phyloP scores from a whole-genome alignment of 352 stramenopile genomes.

The Nothophytophthora sp. region DNA sequence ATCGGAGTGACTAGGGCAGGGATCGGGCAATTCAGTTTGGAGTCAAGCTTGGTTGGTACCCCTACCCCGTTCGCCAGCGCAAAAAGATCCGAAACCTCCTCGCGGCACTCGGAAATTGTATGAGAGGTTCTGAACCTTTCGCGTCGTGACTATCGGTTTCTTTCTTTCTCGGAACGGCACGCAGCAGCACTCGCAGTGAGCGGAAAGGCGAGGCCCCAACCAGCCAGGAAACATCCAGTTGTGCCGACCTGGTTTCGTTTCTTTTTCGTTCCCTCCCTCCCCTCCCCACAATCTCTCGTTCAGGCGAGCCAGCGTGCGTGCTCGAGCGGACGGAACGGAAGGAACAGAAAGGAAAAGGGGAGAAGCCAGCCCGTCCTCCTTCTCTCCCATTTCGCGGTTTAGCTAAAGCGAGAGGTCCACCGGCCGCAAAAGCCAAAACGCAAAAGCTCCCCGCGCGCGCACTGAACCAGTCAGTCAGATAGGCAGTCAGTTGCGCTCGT shows the following conservation, averaged over 20 bases:
- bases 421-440: neutral
- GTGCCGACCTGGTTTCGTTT: neutral
- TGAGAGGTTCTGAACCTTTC: neutral
- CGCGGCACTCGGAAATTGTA: neutral
- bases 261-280: neutral
- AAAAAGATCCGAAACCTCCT: neutral
- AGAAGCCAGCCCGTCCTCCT: too few relatives aligned
- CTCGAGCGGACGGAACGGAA: too few relatives aligned
- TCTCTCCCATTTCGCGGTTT: too few relatives aligned
- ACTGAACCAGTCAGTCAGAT: neutral
- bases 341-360: too few relatives aligned
- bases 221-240: conserved; percentile 8
- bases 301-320: too few relatives aligned
- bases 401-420: neutral
- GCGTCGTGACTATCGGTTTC: neutral
- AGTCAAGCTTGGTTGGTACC: too few relatives aligned
- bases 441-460: neutral
- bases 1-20: too few relatives aligned
- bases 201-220: conserved; percentile 4
- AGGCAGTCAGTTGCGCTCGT: neutral
- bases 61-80: too few relatives aligned
- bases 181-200: neutral
- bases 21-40: too few relatives aligned
- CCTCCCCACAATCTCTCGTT: too few relatives aligned
- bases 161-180: too few relatives aligned